Base-by-base conservation (phyloP, 140 eudicot genomes). In the Stevia rebaudiana region DNA sequence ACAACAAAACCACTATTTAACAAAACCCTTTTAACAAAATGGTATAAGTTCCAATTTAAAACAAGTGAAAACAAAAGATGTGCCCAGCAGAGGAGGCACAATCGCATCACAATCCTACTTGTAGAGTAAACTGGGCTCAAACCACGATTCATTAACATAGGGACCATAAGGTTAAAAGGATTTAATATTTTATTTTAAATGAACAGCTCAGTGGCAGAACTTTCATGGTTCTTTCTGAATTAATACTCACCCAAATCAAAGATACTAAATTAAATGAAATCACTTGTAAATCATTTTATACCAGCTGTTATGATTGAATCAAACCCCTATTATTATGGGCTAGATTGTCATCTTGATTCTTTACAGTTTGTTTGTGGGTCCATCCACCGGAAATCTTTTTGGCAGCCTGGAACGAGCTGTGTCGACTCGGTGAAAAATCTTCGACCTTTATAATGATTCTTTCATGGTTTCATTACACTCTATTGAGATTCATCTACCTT, bases 331-430 rank as follows among this genome's bases (percentile, higher is more conserved):
- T 77, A 23, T 67, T 56, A 23, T 67, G 52, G 52, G 65, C 55
- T 75, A 40, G 25, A 30, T 79, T 42, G 65, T 51, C 31, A 54
- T 73, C 41, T 49, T 68, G 75, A 63, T 73, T 63, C 65, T 58
- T 63, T 72, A 55, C 68, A 74, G 77, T 64, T 74, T 63, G 70
- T 61, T 55, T 59, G 80, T 81, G 82, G 86, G 80, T 24, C 91
- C 87, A 63, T 57, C 48, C 52, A 11, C 57, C 62, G 74, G 88
- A 79, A 78, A 8, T 84, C 82, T 79, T 78, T 78, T 73, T 82
- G 75, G 86, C 97, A 90, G 97, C 95, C 97, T 90, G 97, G 77
- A 84, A 86, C 86, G 88, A 84, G 89, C 79, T 90, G 94, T 74
- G 52, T 46, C 2, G 11, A 12, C 61, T 62, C 74, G 74, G 52